Conservation (phyloP, 73 alveolate genomes). For the Paramecium primaurelia region DNA sequence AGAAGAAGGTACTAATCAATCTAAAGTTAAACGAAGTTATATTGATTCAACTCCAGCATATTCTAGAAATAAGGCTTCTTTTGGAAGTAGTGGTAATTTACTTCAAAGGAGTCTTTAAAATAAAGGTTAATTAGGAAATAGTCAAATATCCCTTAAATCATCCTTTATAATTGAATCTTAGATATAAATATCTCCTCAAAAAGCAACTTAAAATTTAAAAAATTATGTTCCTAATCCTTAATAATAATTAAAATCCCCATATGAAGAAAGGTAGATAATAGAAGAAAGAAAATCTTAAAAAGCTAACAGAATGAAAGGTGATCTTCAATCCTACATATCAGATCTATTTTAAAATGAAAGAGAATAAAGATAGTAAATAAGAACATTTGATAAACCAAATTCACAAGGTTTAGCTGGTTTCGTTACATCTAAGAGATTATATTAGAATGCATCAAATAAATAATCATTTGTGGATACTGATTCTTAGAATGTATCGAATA, state of each 20-base stretch:
- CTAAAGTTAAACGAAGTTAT: not conserved
- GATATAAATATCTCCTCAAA: not conserved
- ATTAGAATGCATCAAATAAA: not conserved
- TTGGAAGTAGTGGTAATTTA: not conserved
- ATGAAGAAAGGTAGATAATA: not conserved
- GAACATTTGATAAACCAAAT: not conserved
- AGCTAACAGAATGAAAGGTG: slow-evolving; percentile 10
- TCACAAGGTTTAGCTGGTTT: slow-evolving; percentile 10
- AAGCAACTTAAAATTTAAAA: not conserved
- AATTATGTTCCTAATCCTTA: not conserved
- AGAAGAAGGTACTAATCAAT: not conserved
- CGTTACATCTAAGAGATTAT: not conserved
- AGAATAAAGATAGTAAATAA: not conserved
- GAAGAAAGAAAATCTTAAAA: slow-evolving; percentile 27
- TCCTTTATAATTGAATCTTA: not conserved
- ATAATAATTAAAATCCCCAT: not conserved
- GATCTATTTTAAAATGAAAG: not conserved
- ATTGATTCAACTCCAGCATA: not conserved
- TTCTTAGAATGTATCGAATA: not conserved
- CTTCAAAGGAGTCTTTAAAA: slow-evolving; percentile 13
- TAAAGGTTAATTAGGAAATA: not conserved
- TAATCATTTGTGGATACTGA: not conserved
- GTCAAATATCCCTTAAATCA: not conserved
- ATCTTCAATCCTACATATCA: not conserved
- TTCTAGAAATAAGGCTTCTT: not conserved